Conservation (phyloP, 2,329 filamentous ascomycete genomes). For the Tolypocladium album region DNA sequence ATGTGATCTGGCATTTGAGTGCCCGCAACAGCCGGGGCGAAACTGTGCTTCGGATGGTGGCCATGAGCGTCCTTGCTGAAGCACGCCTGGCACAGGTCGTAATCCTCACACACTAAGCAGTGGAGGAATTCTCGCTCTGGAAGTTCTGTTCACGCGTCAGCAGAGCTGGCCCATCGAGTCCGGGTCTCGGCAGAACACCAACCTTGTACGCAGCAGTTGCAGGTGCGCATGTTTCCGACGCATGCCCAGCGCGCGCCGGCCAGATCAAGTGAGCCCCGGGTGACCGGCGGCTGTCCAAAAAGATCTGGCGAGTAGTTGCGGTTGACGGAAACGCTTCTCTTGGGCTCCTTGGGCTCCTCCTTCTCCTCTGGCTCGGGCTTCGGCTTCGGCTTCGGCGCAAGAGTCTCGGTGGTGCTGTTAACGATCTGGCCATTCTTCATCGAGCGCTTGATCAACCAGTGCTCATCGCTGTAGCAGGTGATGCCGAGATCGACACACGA, state of each 20-base stretch:
- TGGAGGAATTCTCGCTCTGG: constrained; percentile 74
- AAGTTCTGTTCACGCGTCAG: constrained; percentile 37
- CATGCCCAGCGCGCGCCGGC: constrained; percentile 9
- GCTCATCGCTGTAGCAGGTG: constrained; percentile 65
- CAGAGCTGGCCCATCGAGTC: background rate
- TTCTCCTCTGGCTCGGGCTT: constrained; percentile 7
- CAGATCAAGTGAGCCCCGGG: constrained; percentile 9
- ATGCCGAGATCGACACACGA: constrained; percentile 65
- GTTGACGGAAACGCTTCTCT: background rate
- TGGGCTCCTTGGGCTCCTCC: constrained; percentile 8
- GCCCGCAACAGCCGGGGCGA: constrained; percentile 56
- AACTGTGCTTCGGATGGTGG: constrained; percentile 81
- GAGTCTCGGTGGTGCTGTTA: constrained; percentile 75
- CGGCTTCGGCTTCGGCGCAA: constrained; percentile 51
- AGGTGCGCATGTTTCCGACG: constrained; percentile 46
- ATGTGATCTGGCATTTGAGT: constrained; percentile 51
- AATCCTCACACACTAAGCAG: constrained; percentile 78
- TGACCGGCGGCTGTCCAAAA: background rate
- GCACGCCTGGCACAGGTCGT: constrained; percentile 80
- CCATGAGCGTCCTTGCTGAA: constrained; percentile 69
- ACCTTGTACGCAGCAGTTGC: constrained; percentile 51
- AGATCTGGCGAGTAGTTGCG: background rate
- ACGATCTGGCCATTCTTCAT: constrained; percentile 69
- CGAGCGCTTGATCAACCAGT: constrained; percentile 92
- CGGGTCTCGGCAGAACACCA: background rate